Base-by-base conservation (phyloP, 345 rosid species). In the Eucalyptus pauciflora region DNA sequence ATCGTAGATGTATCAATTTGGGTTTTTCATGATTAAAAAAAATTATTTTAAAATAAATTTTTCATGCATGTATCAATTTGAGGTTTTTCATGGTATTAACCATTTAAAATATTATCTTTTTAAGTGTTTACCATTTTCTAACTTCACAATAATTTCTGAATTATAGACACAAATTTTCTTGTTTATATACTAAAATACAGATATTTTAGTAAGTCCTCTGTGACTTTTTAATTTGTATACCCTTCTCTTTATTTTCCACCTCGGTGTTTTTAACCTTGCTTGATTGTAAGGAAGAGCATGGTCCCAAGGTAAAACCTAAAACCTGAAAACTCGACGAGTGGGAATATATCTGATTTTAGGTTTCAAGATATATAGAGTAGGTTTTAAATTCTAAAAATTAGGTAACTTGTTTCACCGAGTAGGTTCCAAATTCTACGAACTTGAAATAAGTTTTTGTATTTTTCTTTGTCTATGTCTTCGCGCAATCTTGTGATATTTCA, bases 301-400 rank as follows among this genome's bases (percentile, higher is more conserved):
- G 24, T 52, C 24, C 10, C 10, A 52, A 7, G 58, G 10, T 52
- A 18, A 52, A 18, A 52, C 24, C 2, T 52, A 52, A 22, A 52
- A 52, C 24, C 0, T 7, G 4, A 52, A 52, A 52, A 52, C 24
- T 52, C 1, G 4, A 7, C 0, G 0, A 1, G 10, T 52, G 7
- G 0, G 10, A 52, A 52, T 7, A 3, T 52, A 52, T 52, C 0
- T 0, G 1, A 9, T 52, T 52, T 52, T 52, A 52, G 4, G 24
- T 52, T 52, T 52, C 24, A 52, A 52, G 10, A 3, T 3, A 18
- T 52, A 9, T 3, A 18, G 2, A 52, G 0, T 52, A 52, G 24
- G 1, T 52, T 52, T 18, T 18, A 18, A 2, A 52, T 52, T 52
- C 4, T 52, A 18, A 52, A 52, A 52, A 52, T 52, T 52, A 10